Percentiles rank a stretch among this genome's conserved stretches.
Evolutionary conservation across 2,329 filamentous ascomycete species (phyloP).

Genomic region (Penicillium polonicum): DNA sequence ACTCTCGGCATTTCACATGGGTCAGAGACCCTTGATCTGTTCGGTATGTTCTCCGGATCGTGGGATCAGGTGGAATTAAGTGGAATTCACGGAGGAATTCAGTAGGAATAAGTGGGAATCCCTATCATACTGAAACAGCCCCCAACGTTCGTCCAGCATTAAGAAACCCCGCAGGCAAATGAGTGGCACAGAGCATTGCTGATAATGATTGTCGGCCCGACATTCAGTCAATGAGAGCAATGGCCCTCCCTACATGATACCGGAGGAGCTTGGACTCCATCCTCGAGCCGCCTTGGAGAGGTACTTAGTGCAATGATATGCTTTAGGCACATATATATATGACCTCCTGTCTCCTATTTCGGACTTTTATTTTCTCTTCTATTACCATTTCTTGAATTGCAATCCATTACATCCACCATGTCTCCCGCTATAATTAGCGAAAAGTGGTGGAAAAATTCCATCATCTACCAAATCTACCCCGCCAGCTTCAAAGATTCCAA

Average conservation of each 20-base stretch:
- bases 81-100: too few species aligned
- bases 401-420: slow-evolving; percentile 1
- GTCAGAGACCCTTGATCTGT: neutral
- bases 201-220: slow-evolving; percentile 2
- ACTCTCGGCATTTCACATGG: neutral
- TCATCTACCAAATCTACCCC: slow-evolving; percentile 35
- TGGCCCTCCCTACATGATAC: neutral
- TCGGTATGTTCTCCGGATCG: neutral
- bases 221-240: slow-evolving; percentile 3
- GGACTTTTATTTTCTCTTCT: neutral
- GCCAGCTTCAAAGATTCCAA: slow-evolving; percentile 52
- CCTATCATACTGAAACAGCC: neutral
- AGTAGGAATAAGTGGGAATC: neutral
- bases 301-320: neutral
- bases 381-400: neutral
- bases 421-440: slow-evolving; percentile 5
- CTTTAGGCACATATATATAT: slow-evolving; percentile 1
- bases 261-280: neutral
- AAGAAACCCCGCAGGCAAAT: neutral
- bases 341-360: too few species aligned
- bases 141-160: neutral
- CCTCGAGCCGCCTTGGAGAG: neutral
- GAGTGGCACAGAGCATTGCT: neutral
- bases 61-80: neutral
- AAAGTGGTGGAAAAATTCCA: slow-evolving; percentile 41